Percentiles rank a stretch among this genome's conserved stretches.
Evolutionary conservation across 495 filamentous ascomycete genomes (phyloP).

Genomic region (Durotheca rogersii): DNA sequence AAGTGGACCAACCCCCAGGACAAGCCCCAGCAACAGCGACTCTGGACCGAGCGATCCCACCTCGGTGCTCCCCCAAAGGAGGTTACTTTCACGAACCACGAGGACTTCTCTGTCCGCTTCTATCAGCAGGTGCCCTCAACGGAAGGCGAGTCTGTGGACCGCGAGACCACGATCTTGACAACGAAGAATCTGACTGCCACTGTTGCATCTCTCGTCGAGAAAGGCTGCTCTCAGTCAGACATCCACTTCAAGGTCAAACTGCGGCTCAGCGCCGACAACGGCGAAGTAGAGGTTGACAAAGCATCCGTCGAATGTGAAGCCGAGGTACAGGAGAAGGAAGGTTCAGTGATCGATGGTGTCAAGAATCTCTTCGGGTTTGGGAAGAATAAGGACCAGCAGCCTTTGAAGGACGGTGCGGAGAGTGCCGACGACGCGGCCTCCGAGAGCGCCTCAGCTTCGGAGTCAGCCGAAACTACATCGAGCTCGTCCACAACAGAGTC

Average conservation of each 20-base stretch:
- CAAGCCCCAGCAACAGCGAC: conserved; percentile 57
- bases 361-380: conserved; percentile 96
- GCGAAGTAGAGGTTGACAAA: conserved; percentile 77
- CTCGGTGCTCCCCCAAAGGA: conserved; percentile 77
- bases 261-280: conserved; percentile 68
- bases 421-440: conserved; percentile 50
- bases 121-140: conserved; percentile 64
- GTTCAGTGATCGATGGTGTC: conserved; percentile 82
- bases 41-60: conserved; percentile 78
- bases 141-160: conserved; percentile 41
- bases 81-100: conserved; percentile 79
- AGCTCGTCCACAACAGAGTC: conserved; percentile 39
- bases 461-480: conserved; percentile 35
- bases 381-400: conserved; percentile 77
- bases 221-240: conserved; percentile 71
- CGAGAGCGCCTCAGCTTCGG: conserved; percentile 46
- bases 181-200: conserved; percentile 84
- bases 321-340: conserved; percentile 67
- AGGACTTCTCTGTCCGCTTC: conserved; percentile 81
- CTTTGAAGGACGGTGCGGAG: conserved; percentile 63
- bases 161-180: conserved; percentile 55
- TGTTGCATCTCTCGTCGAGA: conserved; percentile 69
- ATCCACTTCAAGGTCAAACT: conserved; percentile 78
- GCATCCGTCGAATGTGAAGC: conserved; percentile 83
- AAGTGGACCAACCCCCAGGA: conserved; percentile 71